Evolutionary conservation across 148 eudicot species (phyloP), one percentile per base, ranked within the genome.

Genomic region (Fagopyrum homotropicum): DNA sequence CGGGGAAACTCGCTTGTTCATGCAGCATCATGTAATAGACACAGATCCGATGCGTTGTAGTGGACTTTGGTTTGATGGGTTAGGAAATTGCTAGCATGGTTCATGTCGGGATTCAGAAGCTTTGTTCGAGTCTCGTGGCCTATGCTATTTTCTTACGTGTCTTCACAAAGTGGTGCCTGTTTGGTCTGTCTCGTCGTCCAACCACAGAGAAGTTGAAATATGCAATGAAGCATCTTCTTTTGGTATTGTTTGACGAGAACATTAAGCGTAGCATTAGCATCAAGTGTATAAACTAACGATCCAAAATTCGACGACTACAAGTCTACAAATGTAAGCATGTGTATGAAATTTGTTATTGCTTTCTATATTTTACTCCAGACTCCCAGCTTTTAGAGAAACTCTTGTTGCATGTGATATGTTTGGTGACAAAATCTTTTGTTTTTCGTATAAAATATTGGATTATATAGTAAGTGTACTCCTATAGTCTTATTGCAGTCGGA

Each of bases 11-110:
- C 70, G 69, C 82, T 45, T 93, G 97, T 83, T 80, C 89, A 11
- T 93, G 98, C 85, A 82, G 91, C 79, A 91, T 93, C 78, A 81
- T 93, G 89, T 93, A 84, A 86, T 35, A 81, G 72, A 44, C 12
- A 72, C 35, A 43, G 57, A n/a, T 30, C 45, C 55, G n/a, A 7
- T 72, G 47, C 47, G 35, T 66, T 0, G 15, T 5, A 66, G 8
- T 66, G 71, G 9, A 66, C 46, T 66, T 66, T 66, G 71, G 47
- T 66, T 14, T 66, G 45, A 43, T 61, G 46, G 46, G 17, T 66
- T 40, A 66, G 45, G 47, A 66, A 43, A 40, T 66, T 43, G 19
- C 46, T 66, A 66, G 71, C 11, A 30, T 30, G 69, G 44, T 63
- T 4, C 43, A 30, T 6, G 15, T 30, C n/a, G 5, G 69, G 69